Base-by-base conservation (phyloP, 768 basidiomycete genomes). In the Termitomyces sp. region DNA sequence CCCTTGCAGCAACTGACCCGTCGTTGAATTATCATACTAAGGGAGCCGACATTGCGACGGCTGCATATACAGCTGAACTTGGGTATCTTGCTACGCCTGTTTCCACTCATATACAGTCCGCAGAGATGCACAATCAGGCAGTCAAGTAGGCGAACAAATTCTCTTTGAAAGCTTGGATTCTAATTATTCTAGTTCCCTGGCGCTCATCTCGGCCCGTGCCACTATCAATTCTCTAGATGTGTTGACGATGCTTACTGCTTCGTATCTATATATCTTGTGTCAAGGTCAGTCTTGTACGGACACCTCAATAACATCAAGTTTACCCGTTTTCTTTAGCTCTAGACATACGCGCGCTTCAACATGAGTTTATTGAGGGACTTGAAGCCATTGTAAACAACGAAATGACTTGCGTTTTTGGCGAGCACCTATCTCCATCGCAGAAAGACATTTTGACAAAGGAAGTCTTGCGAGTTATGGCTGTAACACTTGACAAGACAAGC, bases 111-210 rank as follows among this genome's bases (percentile, higher is more conserved):
- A 81, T 90, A 41, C 88, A 92, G 68, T 87, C 85, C 2, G 89
- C 90, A 4, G 90, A 92, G 70, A 87, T 90, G 79, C 87, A 90
- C 61, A 92, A 92, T 62, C 89, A 91, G 66, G 83, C 88, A 10
- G 80, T 91, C 65, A 92, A 91, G 87, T 86, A 61, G 64, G 84
- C 71, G 41, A 42, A 26, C 19, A 15, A 3, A 17, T 38, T 7
- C 12, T 43, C 26, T 21, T 34, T 14, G 34, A 19, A 7, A 41
- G 24, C 15, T n/a, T 2, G 26, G 32, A 15, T 43, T 10, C 19
- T 51, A 14, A 44, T 28, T 46, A 30, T 34, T 43, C 17, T 48
- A 80, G 79, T 57, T 81, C 80, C 28, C 64, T 81, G 64, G 88
- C 89, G 9, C 72, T 90, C 59, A 85, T 90, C 54, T 87, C 87